Percentiles rank a stretch among this genome's conserved stretches.
These are phyloP conservation scores for Chionographis japonica DNA, from an alignment of 106 monocot species.

Conservation along the genomic window DNA sequence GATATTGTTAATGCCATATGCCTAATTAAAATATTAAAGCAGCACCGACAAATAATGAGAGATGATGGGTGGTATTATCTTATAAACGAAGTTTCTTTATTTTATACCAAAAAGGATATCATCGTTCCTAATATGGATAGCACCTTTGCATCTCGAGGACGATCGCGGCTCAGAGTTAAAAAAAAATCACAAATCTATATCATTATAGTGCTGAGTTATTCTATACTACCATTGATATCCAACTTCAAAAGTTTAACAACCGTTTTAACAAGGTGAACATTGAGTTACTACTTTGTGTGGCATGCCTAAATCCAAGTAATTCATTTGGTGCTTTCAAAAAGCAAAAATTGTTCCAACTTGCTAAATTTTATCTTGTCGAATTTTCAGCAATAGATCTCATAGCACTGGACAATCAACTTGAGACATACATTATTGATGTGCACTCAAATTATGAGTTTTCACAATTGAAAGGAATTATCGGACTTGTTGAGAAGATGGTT, in stretches of 20 bases:
- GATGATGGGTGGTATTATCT: background rate
- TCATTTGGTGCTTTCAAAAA: background rate
- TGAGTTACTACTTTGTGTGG: background rate
- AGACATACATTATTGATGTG: background rate
- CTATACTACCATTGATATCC: background rate
- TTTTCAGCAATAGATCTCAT: background rate
- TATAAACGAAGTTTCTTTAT: background rate
- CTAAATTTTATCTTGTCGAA: background rate
- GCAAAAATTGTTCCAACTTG: background rate
- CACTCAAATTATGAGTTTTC: background rate
- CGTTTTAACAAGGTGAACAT: background rate
- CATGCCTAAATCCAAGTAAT: background rate
- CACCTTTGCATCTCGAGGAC: background rate
- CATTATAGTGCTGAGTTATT: background rate
- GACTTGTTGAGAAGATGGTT: too few relatives aligned
- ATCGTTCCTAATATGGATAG: background rate
- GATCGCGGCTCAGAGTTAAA: background rate
- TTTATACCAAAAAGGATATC: background rate
- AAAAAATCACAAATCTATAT: background rate
- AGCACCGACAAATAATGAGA: background rate
- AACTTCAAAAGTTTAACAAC: background rate
- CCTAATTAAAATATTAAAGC: background rate
- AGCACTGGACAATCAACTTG: background rate
- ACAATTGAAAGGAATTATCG: too few relatives aligned
- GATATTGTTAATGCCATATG: background rate